Conservation (phyloP, 2,329 filamentous ascomycete species). For the Penicillium concentricum region DNA sequence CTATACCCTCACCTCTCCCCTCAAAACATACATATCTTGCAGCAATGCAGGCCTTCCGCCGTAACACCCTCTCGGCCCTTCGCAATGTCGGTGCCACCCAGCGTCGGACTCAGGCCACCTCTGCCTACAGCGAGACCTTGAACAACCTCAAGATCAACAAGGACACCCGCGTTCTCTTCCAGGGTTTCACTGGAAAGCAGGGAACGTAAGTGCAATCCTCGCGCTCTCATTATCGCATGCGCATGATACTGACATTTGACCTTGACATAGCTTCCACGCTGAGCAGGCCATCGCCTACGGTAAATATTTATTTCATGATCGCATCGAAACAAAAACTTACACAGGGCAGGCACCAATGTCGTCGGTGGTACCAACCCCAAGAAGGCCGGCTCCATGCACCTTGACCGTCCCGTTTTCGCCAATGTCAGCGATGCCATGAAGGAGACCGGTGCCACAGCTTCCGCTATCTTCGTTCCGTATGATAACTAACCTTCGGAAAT, state of each 20-base stretch:
- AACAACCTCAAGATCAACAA: constrained; percentile 88
- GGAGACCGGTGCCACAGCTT: constrained; percentile 85
- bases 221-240: constrained; percentile 5
- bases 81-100: constrained; percentile 60
- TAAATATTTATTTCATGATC: constrained; percentile 47
- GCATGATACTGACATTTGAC: constrained; percentile 33
- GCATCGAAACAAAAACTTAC: constrained; percentile 22
- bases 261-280: constrained; percentile 77
- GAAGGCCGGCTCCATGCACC: constrained; percentile 89
- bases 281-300: constrained; percentile 98
- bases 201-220: constrained; percentile 69
- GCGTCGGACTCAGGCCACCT: constrained; percentile 67
- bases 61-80: constrained; percentile 68
- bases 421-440: constrained; percentile 85
- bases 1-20: constrained; percentile 10
- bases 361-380: constrained; percentile 98
- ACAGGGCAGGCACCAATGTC: constrained; percentile 77
- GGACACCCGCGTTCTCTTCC: constrained; percentile 93
- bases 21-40: constrained; percentile 16
- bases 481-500: constrained; percentile 20
- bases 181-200: constrained; percentile 97
- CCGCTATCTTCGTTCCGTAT: constrained; percentile 94
- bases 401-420: constrained; percentile 89
- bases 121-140: constrained; percentile 70
- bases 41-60: constrained; percentile 79